Percentiles rank a stretch among this genome's conserved stretches.
These are phyloP conservation scores for Drosera spatulata DNA, from an alignment of 179 eudicot species.

Conservation along the genomic window DNA sequence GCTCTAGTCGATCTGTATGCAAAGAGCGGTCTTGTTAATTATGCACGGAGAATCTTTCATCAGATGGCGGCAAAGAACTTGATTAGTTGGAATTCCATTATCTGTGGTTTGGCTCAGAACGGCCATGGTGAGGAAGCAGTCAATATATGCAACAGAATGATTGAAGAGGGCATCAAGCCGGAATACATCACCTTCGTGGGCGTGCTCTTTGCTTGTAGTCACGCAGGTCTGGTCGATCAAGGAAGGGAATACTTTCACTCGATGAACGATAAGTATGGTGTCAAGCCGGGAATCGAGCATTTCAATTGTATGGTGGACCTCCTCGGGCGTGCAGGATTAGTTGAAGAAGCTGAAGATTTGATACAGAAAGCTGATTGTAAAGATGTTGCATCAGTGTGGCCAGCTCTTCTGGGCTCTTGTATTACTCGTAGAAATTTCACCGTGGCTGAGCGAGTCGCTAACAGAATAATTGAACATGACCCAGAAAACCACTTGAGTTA, in stretches of 20 bases:
- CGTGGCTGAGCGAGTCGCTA: constrained; percentile 57
- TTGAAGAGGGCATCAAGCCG: constrained; percentile 54
- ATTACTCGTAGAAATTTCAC: constrained; percentile 43
- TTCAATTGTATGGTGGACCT: constrained; percentile 70
- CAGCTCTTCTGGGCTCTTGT: constrained; percentile 66
- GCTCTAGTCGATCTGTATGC: constrained; percentile 73
- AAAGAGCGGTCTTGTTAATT: constrained; percentile 52
- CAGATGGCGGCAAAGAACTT: constrained; percentile 45
- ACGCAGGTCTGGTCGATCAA: constrained; percentile 58
- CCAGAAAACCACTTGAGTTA: constrained; percentile 53
- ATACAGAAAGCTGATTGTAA: constrained; percentile 40
- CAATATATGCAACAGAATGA: constrained; percentile 38
- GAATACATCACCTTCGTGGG: constrained; percentile 68
- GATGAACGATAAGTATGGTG: constrained; percentile 41
- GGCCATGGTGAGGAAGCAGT: constrained; percentile 39
- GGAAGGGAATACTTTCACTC: constrained; percentile 39
- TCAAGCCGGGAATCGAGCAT: constrained; percentile 53
- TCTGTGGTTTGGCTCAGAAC: constrained; percentile 61
- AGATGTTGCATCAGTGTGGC: constrained; percentile 44
- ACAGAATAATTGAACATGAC: constrained; percentile 43
- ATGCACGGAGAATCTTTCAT: constrained; percentile 41
- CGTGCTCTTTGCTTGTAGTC: constrained; percentile 78
- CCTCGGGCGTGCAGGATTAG: constrained; percentile 68
- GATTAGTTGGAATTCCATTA: constrained; percentile 75
- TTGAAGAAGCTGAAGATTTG: constrained; percentile 54